These are phyloP conservation scores for Scytalidium sp. DNA, from an alignment of 2,329 filamentous ascomycete species.

Conservation along the genomic window DNA sequence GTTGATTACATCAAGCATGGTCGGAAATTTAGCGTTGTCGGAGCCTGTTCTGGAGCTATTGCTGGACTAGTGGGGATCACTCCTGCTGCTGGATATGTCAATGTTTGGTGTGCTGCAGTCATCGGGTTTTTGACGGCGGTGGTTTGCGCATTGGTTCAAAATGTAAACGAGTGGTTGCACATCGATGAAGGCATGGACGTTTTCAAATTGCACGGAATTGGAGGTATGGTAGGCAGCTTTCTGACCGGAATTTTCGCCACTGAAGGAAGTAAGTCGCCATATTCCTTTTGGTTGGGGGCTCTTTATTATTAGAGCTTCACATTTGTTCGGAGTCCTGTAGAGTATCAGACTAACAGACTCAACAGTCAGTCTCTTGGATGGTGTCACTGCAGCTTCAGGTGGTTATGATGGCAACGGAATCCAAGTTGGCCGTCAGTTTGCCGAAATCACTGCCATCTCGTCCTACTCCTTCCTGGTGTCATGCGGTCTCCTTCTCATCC, in stretches of 20 bases:
- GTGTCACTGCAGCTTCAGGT: constrained; percentile 37
- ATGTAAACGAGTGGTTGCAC: constrained; percentile 47
- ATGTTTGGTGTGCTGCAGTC: constrained; percentile 47
- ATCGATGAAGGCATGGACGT: constrained; percentile 59
- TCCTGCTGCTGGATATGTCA: constrained; percentile 53
- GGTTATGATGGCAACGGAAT: constrained; percentile 50
- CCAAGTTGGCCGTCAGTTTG: constrained; percentile 56
- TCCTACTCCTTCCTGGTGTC: constrained; percentile 53
- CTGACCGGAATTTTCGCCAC: constrained; percentile 57
- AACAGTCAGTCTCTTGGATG: constrained; percentile 48
- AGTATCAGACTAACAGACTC: constrained; percentile 6
- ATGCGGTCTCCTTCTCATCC: constrained; percentile 48
- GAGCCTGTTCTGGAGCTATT: constrained; percentile 52
- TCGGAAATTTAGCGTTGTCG: constrained; percentile 47
- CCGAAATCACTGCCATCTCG: constrained; percentile 53
- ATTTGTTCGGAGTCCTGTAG: background rate
- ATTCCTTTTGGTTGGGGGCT: background rate
- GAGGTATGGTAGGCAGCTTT: constrained; percentile 55
- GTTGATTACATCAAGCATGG: constrained; percentile 48
- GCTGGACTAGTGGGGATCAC: constrained; percentile 57
- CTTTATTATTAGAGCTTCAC: background rate
- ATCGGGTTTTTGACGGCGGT: constrained; percentile 50
- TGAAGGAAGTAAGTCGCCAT: constrained; percentile 15
- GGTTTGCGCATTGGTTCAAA: constrained; percentile 43
- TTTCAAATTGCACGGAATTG: constrained; percentile 57